Conservation (phyloP, 257 asterid genomes). For the Rauvolfia tetraphylla region DNA sequence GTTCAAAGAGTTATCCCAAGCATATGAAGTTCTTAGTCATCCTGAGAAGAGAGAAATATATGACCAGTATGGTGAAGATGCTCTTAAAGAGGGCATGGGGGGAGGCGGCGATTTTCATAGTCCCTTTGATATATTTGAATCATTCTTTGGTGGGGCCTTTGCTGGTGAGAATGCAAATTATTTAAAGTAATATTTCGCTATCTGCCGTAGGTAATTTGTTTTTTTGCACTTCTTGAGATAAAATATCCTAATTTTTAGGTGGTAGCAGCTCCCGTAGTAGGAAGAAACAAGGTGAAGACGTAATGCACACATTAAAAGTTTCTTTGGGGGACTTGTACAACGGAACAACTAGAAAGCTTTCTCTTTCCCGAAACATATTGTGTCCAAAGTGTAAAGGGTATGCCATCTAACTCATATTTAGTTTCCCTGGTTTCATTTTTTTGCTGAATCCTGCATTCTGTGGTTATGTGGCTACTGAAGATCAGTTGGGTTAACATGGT, state of each 20-base stretch:
- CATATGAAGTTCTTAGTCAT: slow-evolving; percentile 52
- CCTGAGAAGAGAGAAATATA: slow-evolving; percentile 47
- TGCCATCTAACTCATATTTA: slow-evolving; percentile 4
- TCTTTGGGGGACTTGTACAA: slow-evolving; percentile 51
- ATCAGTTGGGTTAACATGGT: background rate
- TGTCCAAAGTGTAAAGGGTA: slow-evolving; percentile 62
- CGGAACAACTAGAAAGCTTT: slow-evolving; percentile 44
- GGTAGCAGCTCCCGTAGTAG: slow-evolving; percentile 29
- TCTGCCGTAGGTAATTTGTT: background rate
- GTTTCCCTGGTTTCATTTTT: background rate
- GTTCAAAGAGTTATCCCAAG: slow-evolving; percentile 59
- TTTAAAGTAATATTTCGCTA: background rate
- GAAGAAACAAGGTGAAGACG: slow-evolving; percentile 44
- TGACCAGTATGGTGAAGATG: slow-evolving; percentile 57
- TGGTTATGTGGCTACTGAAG: background rate
- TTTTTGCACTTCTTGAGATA: background rate
- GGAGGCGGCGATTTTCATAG: slow-evolving; percentile 35
- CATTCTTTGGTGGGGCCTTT: slow-evolving; percentile 45
- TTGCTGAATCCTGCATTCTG: background rate
- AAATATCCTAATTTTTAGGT: slow-evolving; percentile 16
- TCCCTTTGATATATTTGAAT: slow-evolving; percentile 46
- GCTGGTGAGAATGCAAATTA: slow-evolving; percentile 25
- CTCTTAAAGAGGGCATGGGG: slow-evolving; percentile 48
- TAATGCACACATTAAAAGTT: slow-evolving; percentile 42
- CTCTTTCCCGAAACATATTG: slow-evolving; percentile 38